Evolutionary conservation across 495 filamentous ascomycete species (phyloP).

Genomic region (Hyaloscypha hepaticicola): DNA sequence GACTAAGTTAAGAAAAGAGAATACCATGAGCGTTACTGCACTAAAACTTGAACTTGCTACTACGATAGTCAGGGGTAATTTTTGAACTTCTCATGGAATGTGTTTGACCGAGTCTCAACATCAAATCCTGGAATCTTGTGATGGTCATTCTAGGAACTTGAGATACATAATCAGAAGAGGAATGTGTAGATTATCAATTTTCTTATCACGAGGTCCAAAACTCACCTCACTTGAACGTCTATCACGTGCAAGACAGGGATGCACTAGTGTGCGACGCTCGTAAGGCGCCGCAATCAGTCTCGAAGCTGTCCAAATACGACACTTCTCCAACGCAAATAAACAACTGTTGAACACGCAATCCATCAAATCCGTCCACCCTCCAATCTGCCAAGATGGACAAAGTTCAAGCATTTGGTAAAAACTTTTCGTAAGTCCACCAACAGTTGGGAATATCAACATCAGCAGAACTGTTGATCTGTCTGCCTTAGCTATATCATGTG

Average conservation of each 20-base stretch:
- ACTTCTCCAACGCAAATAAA: constrained; percentile 12
- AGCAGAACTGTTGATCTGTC: constrained; percentile 18
- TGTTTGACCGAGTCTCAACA: background rate
- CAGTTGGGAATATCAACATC: constrained; percentile 8
- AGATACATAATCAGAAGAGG: background rate
- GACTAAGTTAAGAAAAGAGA: constrained; percentile 44
- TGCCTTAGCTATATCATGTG: constrained; percentile 20
- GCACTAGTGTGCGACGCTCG: background rate
- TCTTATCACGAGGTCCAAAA: background rate
- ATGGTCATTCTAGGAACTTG: background rate
- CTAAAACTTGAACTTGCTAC: background rate
- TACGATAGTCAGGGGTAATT: background rate
- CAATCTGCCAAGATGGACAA: constrained; percentile 41
- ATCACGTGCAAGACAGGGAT: constrained; percentile 15
- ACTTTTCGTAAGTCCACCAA: constrained; percentile 55
- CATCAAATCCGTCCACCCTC: constrained; percentile 14
- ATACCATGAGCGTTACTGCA: too few species aligned
- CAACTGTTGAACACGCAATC: background rate
- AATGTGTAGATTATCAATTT: background rate
- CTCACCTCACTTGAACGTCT: background rate
- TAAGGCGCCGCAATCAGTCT: constrained; percentile 7
- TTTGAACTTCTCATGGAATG: background rate
- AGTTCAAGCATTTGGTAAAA: constrained; percentile 60
- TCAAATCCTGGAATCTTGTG: background rate
- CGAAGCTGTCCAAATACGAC: constrained; percentile 8